These are phyloP conservation scores for Penicillium flavigenum DNA, from an alignment of 495 filamentous ascomycete genomes.

Conservation along the genomic window DNA sequence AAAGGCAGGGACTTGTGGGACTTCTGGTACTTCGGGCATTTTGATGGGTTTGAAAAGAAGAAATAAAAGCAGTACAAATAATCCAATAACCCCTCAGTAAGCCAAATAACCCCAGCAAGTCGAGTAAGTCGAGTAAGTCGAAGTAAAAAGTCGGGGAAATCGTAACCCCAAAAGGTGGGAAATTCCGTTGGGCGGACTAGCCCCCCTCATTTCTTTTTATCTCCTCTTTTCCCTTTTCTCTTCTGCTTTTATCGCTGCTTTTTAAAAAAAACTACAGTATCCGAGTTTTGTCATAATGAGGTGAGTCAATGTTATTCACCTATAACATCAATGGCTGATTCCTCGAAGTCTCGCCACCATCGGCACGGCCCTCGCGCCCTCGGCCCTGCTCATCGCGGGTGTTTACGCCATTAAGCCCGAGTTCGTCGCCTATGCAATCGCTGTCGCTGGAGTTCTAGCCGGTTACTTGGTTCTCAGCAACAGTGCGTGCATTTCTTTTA, in stretches of 20 bases:
- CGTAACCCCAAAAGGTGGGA: slow-evolving; percentile 21
- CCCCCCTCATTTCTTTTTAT: slow-evolving; percentile 14
- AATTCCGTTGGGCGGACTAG: slow-evolving; percentile 29
- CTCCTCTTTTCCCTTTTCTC: slow-evolving; percentile 3
- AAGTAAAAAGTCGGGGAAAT: slow-evolving; percentile 13
- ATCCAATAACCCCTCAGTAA: background rate
- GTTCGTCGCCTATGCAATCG: slow-evolving; percentile 71
- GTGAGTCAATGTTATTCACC: slow-evolving; percentile 19
- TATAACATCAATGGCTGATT: slow-evolving; percentile 17
- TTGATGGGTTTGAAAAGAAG: slow-evolving; percentile 7
- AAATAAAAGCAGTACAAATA: background rate
- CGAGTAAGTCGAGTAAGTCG: too few relatives aligned
- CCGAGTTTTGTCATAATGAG: slow-evolving; percentile 34
- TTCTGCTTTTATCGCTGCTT: slow-evolving; percentile 11
- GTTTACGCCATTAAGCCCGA: slow-evolving; percentile 74
- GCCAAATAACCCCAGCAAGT: too few relatives aligned
- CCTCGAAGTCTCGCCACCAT: slow-evolving; percentile 49
- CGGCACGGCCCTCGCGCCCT: slow-evolving; percentile 80
- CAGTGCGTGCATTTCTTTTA: slow-evolving; percentile 17
- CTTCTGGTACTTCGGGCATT: background rate
- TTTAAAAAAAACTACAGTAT: background rate
- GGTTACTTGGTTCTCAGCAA: slow-evolving; percentile 24
- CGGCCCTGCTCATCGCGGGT: slow-evolving; percentile 74
- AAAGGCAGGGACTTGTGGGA: slow-evolving; percentile 45
- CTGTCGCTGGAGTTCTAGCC: slow-evolving; percentile 27